Conservation (phyloP, 257 asterid genomes). For the Solanum piurae region DNA sequence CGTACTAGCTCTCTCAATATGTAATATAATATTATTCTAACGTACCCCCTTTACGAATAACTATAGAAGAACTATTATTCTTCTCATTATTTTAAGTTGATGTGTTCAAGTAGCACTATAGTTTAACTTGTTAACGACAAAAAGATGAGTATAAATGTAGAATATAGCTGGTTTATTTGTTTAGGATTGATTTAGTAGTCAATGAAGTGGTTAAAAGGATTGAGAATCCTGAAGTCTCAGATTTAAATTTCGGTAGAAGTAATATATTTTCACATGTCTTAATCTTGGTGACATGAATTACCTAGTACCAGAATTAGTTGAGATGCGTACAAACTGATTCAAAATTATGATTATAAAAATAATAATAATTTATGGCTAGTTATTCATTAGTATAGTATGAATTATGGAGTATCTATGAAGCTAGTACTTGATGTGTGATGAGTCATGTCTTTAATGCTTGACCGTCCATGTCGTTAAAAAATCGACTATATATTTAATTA, state of each 20-base stretch:
- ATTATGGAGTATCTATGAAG: not conserved
- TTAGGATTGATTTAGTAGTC: not conserved
- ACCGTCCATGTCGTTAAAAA: not conserved
- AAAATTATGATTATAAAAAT: not conserved
- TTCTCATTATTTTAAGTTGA: constrained; percentile 11
- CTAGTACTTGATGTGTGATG: not conserved
- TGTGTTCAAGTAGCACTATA: not conserved
- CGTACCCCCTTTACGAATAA: constrained; percentile 15
- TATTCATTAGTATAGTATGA: not conserved
- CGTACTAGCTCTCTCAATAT: not conserved
- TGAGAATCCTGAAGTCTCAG: not conserved
- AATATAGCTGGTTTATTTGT: not conserved
- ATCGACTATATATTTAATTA: not conserved
- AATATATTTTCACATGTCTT: not conserved
- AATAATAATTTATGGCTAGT: not conserved
- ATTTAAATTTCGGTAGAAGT: not conserved
- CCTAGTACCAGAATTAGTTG: not conserved
- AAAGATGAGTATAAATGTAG: not conserved
- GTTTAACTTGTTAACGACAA: constrained; percentile 1
- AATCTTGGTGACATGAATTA: not conserved
- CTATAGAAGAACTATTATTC: constrained; percentile 38
- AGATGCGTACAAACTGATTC: not conserved
- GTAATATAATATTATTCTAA: not conserved
- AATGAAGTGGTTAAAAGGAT: not conserved
- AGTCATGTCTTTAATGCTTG: not conserved